A percentile compares a stretch with the other conserved stretches of the same genome.
Evolutionary conservation across 2,329 filamentous ascomycete species (phyloP).

Genomic region (Paramyrothecium roridum): DNA sequence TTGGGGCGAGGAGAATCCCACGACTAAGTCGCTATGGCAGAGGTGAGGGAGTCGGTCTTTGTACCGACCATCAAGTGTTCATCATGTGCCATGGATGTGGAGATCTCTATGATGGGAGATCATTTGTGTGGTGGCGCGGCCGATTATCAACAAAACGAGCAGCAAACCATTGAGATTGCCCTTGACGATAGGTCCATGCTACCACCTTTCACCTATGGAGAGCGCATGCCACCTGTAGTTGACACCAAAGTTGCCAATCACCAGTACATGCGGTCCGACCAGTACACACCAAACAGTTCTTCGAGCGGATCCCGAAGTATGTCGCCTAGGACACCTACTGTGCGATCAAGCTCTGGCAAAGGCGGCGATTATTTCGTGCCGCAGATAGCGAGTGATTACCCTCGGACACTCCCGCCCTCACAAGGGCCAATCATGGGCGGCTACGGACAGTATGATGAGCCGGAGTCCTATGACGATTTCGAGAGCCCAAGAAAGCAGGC

Average conservation of each 20-base stretch:
- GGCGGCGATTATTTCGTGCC: slow-evolving; percentile 44
- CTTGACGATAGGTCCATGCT: not conserved
- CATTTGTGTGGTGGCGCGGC: slow-evolving; percentile 63
- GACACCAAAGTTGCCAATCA: slow-evolving; percentile 53
- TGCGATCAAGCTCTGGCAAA: slow-evolving; percentile 37
- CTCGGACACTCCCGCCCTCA: slow-evolving; percentile 34
- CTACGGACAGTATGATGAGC: slow-evolving; percentile 46
- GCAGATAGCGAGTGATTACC: slow-evolving; percentile 39
- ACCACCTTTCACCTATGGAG: slow-evolving; percentile 30
- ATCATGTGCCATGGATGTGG: slow-evolving; percentile 71
- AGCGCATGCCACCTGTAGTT: slow-evolving; percentile 41
- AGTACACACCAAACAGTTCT: slow-evolving; percentile 63
- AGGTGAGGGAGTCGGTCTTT: slow-evolving; percentile 62
- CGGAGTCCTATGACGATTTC: slow-evolving; percentile 13
- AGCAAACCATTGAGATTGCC: not conserved
- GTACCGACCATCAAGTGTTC: slow-evolving; percentile 88
- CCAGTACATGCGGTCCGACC: slow-evolving; percentile 49
- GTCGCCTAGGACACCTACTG: slow-evolving; percentile 60
- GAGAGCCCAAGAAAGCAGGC: not conserved
- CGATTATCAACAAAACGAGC: slow-evolving; percentile 39
- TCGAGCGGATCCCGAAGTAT: slow-evolving; percentile 56
- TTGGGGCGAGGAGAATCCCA: not conserved
- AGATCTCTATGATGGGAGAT: slow-evolving; percentile 83
- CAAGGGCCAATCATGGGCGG: slow-evolving; percentile 39
- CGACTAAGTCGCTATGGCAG: slow-evolving; percentile 36